Evolutionary conservation across 2,329 filamentous ascomycete genomes (phyloP).

Genomic region (Trichothecium roseum): DNA sequence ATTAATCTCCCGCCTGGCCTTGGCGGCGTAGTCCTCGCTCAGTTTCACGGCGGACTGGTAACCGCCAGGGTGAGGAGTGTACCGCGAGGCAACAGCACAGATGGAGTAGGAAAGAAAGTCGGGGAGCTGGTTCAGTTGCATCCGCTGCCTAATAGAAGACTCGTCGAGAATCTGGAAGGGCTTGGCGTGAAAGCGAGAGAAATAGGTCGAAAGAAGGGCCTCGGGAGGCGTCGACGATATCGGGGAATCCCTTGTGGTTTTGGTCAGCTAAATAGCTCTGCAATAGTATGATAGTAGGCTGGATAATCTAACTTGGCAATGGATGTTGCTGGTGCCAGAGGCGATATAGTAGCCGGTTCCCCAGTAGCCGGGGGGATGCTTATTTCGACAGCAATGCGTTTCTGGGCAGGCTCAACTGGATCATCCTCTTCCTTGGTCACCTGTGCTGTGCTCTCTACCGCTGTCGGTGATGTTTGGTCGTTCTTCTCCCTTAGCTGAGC

Average conservation of each 20-base stretch:
- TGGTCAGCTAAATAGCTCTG: too few relatives aligned
- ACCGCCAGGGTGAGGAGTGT: conserved; percentile 56
- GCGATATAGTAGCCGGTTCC: conserved; percentile 1
- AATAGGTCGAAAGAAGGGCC: conserved; percentile 66
- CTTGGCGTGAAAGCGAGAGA: conserved; percentile 68
- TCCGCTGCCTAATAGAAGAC: conserved; percentile 57
- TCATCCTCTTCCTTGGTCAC: conserved; percentile 7
- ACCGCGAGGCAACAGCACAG: conserved; percentile 55
- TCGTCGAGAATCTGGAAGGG: conserved; percentile 78
- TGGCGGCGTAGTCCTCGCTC: conserved; percentile 63
- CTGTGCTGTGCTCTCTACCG: neutral
- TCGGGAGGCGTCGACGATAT: conserved; percentile 43
- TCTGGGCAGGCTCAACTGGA: conserved; percentile 27
- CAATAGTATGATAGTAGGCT: too few relatives aligned
- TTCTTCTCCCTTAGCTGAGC: conserved; percentile 62
- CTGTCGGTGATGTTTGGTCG: conserved; percentile 13
- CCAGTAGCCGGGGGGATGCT: conserved; percentile 13
- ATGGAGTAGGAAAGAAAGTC: conserved; percentile 43
- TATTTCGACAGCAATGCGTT: conserved; percentile 27
- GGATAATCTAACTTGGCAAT: conserved; percentile 7
- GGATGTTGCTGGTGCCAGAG: conserved; percentile 13
- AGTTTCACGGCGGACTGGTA: conserved; percentile 57
- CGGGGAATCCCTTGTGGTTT: conserved; percentile 31
- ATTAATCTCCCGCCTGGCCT: conserved; percentile 60
- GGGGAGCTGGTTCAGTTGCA: conserved; percentile 58